These are phyloP conservation scores for Butyriboletus loyo DNA, from an alignment of 768 basidiomycete species.

Conservation along the genomic window DNA sequence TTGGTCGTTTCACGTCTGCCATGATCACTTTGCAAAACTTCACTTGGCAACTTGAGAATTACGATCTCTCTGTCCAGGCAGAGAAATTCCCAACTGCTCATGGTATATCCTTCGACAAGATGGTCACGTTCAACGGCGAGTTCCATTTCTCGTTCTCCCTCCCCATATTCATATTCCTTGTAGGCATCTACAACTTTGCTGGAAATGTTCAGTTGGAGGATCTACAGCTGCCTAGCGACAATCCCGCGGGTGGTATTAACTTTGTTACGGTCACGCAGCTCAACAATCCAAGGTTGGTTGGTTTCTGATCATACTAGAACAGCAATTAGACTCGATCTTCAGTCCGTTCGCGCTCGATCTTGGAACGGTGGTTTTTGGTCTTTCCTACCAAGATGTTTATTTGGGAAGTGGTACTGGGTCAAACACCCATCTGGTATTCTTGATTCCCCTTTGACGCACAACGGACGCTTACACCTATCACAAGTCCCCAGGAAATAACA, in stretches of 20 bases:
- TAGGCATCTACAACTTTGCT: slow-evolving; percentile 63
- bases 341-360: slow-evolving; percentile 70
- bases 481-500: slow-evolving; percentile 53
- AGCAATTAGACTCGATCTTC: background rate
- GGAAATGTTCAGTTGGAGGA: slow-evolving; percentile 53
- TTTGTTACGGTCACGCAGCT: slow-evolving; percentile 56
- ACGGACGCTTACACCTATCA: slow-evolving; percentile 1
- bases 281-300: slow-evolving; percentile 51
- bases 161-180: background rate
- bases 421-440: slow-evolving; percentile 48
- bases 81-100: slow-evolving; percentile 65
- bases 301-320: background rate
- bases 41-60: slow-evolving; percentile 60
- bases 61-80: slow-evolving; percentile 60
- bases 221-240: slow-evolving; percentile 64
- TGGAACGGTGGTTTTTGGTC: slow-evolving; percentile 61
- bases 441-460: background rate
- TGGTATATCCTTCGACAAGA: slow-evolving; percentile 63
- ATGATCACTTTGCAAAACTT: slow-evolving; percentile 69
- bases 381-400: slow-evolving; percentile 54
- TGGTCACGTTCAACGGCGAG: slow-evolving; percentile 52
- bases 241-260: slow-evolving; percentile 64
- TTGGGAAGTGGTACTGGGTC: slow-evolving; percentile 55
- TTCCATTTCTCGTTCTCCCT: background rate
- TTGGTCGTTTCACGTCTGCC: slow-evolving; percentile 55